Conservation (phyloP, 441 rosid species). For the Viola pubescens region DNA sequence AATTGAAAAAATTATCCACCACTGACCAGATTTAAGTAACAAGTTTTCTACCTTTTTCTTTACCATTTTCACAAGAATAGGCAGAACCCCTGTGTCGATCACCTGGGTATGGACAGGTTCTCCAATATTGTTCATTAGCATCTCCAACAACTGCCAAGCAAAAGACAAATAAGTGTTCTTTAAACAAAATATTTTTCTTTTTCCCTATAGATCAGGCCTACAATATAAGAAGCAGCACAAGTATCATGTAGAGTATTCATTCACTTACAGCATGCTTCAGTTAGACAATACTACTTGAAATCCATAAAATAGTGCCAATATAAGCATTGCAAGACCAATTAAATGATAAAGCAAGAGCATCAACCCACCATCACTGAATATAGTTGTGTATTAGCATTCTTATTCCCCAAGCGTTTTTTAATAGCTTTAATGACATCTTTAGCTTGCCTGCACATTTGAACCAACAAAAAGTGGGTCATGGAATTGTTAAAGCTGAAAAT, state of each 20-base stretch:
- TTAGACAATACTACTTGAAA: too few relatives aligned
- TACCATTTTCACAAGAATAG: constrained; percentile 83
- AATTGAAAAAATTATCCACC: constrained; percentile 1
- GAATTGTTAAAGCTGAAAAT: constrained; percentile 5
- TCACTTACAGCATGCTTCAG: too few relatives aligned
- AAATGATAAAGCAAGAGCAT: constrained; percentile 7
- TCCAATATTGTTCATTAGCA: constrained; percentile 94
- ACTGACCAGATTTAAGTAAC: background rate
- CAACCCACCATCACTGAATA: constrained; percentile 75
- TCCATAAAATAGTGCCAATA: too few relatives aligned
- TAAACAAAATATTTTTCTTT: background rate
- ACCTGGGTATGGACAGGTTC: constrained; percentile 73
- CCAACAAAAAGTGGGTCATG: constrained; percentile 12
- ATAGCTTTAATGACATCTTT: constrained; percentile 82
- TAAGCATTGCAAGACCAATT: too few relatives aligned
- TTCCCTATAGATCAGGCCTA: background rate
- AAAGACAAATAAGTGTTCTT: background rate
- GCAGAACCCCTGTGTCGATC: constrained; percentile 63
- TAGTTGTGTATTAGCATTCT: constrained; percentile 57
- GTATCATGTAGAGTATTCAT: too few relatives aligned
- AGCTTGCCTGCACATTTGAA: constrained; percentile 52
- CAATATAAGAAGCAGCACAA: background rate
- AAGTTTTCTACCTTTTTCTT: constrained; percentile 78
- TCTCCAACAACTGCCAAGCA: constrained; percentile 74
- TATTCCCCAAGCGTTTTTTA: constrained; percentile 79